Evolutionary conservation across 257 asterid genomes (phyloP).

Genomic region (Solanum pennellii): DNA sequence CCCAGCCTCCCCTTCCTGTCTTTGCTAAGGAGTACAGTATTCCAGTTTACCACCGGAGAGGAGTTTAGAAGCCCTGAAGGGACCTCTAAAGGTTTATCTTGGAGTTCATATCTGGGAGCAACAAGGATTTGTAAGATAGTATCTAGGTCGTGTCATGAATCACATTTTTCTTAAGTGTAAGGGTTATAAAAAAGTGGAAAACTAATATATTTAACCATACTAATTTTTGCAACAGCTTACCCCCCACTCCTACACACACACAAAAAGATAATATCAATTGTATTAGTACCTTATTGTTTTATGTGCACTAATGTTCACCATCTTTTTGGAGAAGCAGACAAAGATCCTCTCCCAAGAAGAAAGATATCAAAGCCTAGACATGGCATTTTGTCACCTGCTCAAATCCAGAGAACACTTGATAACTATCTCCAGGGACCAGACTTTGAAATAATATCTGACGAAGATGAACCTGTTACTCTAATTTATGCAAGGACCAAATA

Average conservation of each 20-base stretch:
- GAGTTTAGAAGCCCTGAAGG: not conserved
- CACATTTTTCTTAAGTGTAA: not conserved
- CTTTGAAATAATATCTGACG: not conserved
- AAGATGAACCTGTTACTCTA: constrained; percentile 10
- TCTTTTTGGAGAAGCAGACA: not conserved
- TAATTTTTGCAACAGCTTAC: not conserved
- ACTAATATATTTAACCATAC: not conserved
- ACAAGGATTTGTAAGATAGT: not conserved
- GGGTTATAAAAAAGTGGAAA: not conserved
- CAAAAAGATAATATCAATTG: not conserved
- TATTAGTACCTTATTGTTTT: not conserved
- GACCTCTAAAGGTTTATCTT: not conserved
- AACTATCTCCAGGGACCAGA: not conserved
- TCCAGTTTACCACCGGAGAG: not conserved
- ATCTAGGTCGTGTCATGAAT: not conserved
- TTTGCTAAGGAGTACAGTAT: no score
- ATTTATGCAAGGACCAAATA: constrained; percentile 13
- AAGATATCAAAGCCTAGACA: constrained; percentile 29
- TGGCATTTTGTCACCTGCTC: constrained; percentile 13
- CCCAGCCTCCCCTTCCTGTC: no score
- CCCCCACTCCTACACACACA: not conserved
- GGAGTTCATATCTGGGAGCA: not conserved
- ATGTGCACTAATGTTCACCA: not conserved
- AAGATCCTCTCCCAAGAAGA: not conserved
- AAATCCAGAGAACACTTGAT: constrained; percentile 15